Conservation (phyloP, 768 basidiomycete species). For the Collybiopsis confluens region DNA sequence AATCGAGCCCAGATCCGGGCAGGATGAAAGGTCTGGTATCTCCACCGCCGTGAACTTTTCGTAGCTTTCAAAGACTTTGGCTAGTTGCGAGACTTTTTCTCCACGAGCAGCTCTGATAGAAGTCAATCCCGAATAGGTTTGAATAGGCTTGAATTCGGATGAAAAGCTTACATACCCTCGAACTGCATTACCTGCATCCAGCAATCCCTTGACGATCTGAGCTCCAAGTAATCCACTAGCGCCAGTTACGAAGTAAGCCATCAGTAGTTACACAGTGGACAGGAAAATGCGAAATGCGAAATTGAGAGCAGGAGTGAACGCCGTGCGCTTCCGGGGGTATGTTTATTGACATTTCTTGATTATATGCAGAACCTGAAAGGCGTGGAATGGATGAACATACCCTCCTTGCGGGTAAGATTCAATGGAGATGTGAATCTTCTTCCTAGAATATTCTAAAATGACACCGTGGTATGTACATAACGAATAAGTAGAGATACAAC, state of each 20-base stretch:
- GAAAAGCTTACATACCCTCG: neutral
- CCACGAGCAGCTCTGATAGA: constrained; percentile 10
- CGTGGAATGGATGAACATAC: too few species aligned
- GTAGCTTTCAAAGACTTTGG: neutral
- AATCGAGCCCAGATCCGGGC: neutral
- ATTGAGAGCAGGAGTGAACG: neutral
- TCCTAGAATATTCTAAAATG: too few species aligned
- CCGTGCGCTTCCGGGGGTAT: too few species aligned
- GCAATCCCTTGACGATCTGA: constrained; percentile 1
- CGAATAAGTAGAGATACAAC: too few species aligned
- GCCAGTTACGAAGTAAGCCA: constrained; percentile 3
- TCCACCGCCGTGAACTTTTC: constrained; percentile 5
- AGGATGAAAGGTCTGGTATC: neutral
- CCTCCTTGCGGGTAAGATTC: too few species aligned
- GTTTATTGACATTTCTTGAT: too few species aligned
- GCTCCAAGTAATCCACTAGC: constrained; percentile 5
- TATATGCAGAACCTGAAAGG: too few species aligned
- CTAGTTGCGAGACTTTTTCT: constrained; percentile 4
- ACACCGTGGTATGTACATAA: too few species aligned
- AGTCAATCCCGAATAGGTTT: neutral
- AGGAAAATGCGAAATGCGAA: neutral
- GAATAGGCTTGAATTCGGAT: neutral
- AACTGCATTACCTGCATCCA: constrained; percentile 5
- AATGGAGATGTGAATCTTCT: too few species aligned
- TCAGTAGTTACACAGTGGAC: neutral